Base-by-base conservation (phyloP, 345 rosid genomes). In the Rhizophora apiculata region DNA sequence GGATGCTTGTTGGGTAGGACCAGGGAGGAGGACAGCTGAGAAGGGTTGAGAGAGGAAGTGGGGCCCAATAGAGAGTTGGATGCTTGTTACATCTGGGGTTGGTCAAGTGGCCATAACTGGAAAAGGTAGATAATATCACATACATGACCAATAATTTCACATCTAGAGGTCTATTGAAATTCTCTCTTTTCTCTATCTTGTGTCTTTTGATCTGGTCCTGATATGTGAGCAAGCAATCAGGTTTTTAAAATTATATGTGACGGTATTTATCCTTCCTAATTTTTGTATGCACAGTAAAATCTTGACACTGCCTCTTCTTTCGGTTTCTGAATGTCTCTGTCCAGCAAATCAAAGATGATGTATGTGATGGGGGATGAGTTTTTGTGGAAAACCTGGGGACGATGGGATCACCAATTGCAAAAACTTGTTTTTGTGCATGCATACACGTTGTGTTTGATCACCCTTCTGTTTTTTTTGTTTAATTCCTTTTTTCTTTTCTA, bases 91-190 rank as follows among this genome's bases (percentile, higher is more conserved):
- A 82, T 81, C 85, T 77, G 78, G 83, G 79, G n/a, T 31, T 62
- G 76, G 64, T 65, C 83, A 83, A 78, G 82, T 80, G 81, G 84
- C 68, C 86, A 83, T 67, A 78, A 76, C 27, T 83, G 82, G 91
- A 77, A 82, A 78, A 73, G 77, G 73, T 83, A 81, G 81, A 84
- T 78, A 69, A 82, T 71, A 78, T 83, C 77, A 82, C 59, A 74
- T 64, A 36, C 64, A 71, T 71, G 72, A 62, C 70, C 82, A 76
- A 75, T 73, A 48, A 77, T 75, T 65, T 22, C 73, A 60, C 74
- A 74, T 68, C 81, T 53, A 68, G 74, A 80, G 64, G 73, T 77
- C 75, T 61, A 80, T 68, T 30, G 48, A 4, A 1, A 22, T 39
- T 18, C 22, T 21, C 20, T 37, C 27, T 69, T 27, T 24, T 54